Evolutionary conservation across 106 monocot genomes (phyloP).

Genomic region (Platanthera guangdongensis): DNA sequence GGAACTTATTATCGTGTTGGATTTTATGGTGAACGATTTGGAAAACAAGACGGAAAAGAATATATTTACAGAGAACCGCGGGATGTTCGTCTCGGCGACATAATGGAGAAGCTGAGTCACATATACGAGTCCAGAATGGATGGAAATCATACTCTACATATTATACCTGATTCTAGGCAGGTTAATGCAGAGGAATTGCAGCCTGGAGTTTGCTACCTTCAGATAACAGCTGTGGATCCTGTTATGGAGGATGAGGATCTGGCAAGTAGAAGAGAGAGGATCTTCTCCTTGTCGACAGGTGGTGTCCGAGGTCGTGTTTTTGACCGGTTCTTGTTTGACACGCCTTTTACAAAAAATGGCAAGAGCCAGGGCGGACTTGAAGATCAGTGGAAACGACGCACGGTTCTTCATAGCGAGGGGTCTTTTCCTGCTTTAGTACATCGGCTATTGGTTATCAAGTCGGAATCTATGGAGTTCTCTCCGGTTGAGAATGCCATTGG

Average conservation of each 20-base stretch:
- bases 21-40: slow-evolving; percentile 87
- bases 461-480: slow-evolving; percentile 90
- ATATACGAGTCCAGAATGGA: slow-evolving; percentile 88
- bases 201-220: slow-evolving; percentile 89
- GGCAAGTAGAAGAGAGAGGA: slow-evolving; percentile 82
- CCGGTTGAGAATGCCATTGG: slow-evolving; percentile 99
- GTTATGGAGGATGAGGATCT: slow-evolving; percentile 99
- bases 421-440: slow-evolving; percentile 97
- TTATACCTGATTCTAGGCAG: slow-evolving; percentile 97
- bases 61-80: slow-evolving; percentile 87
- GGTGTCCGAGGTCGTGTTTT: slow-evolving; percentile 77
- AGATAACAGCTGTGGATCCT: slow-evolving; percentile 97
- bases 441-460: slow-evolving; percentile 75
- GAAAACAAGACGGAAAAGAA: slow-evolving; percentile 71
- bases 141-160: slow-evolving; percentile 69
- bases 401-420: slow-evolving; percentile 84
- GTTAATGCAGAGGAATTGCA: slow-evolving; percentile 95
- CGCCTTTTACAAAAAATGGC: slow-evolving; percentile 97
- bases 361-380: slow-evolving; percentile 94
- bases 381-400: slow-evolving; percentile 97
- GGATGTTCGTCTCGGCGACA: slow-evolving; percentile 94
- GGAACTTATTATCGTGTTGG: slow-evolving; percentile 97
- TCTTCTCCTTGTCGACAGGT: slow-evolving; percentile 74
- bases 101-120: slow-evolving; percentile 95
- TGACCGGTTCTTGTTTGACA: slow-evolving; percentile 91